Evolutionary conservation across 139 green algal genomes (phyloP).

Genomic region (Closterium sp.): DNA sequence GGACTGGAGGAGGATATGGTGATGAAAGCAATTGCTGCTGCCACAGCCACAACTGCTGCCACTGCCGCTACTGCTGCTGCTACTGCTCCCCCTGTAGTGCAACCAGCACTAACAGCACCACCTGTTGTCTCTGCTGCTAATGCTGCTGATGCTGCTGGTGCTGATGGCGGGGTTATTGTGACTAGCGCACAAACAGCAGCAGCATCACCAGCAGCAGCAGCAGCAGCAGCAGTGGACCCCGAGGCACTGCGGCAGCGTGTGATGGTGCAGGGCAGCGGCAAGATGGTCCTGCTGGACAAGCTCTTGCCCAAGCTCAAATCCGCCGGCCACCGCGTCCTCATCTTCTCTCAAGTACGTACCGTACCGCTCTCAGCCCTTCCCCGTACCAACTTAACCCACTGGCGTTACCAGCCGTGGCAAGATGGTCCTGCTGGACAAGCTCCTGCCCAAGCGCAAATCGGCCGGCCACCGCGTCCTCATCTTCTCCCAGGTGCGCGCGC

Average conservation of each 20-base stretch:
- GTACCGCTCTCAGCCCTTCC: too few relatives aligned
- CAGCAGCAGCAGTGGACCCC: not conserved
- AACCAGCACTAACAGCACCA: not conserved
- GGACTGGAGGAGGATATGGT: conserved; percentile 80
- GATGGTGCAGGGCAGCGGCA: conserved; percentile 55
- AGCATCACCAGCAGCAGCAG: not conserved
- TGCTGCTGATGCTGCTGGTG: not conserved
- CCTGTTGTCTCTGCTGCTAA: not conserved
- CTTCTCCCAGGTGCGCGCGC: conserved; percentile 66
- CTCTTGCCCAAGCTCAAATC: conserved; percentile 80
- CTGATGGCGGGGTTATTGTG: too few relatives aligned
- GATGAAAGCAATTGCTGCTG: not conserved
- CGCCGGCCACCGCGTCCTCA: conserved; percentile 78
- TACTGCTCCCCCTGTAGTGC: not conserved
- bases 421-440: conserved; percentile 88
- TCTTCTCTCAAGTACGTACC: conserved; percentile 71
- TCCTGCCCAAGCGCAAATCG: conserved; percentile 79
- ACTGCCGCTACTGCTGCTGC: not conserved
- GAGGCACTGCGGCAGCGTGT: not conserved
- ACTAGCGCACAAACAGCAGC: not conserved
- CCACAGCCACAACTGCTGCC: not conserved
- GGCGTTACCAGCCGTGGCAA: conserved; percentile 61
- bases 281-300: conserved; percentile 90
- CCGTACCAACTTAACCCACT: too few relatives aligned
- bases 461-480: conserved; percentile 82